Base-by-base conservation (phyloP, 2,329 filamentous ascomycete genomes). In the Hirsutella thompsonii region DNA sequence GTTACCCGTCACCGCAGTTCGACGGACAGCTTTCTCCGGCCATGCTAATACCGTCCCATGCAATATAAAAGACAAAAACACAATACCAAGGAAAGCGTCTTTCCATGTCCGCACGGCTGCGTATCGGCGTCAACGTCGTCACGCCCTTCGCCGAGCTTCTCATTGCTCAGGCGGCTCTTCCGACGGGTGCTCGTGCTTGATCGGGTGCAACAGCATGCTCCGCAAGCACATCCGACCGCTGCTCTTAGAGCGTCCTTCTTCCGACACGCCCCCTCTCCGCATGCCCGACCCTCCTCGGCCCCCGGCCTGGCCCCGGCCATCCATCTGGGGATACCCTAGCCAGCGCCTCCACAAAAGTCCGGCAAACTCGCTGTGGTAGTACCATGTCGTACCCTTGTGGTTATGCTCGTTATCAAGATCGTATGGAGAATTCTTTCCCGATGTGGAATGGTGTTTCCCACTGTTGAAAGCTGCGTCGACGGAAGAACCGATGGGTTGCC, bases 301-400 rank as follows among this genome's bases (percentile, higher is more conserved):
- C 26, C 23, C 23, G 23, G 23, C 23, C 23, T 11, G 6, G 23
- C 69, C 68, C 26, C 69, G 61, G 6, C 68, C 68, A 44, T 74
- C 70, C 51, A 63, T 58, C 53, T 76, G 70, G 14, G 69, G 61
- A 48, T 72, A 76, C 1, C 73, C 73, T 36, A 92, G 62, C 87
- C 87, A 94, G 36, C 84, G 69, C 39, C 82, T 71, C 75, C 86
- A 93, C 49, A 93, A 55, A n/a, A 81, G 74, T 4, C 80, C 74
- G 1, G 83, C 79, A 53, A 92, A 93, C 38, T 79, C 74, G 19
- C 79, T 79, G 51, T 87, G 83, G 60, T 87, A 93, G 60, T 90
- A 93, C 83, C 84, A 94, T 36, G 74, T 87, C 35, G 80, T 81
- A 13, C 86, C 84, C 51, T 76, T 76, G 64, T 90, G 87, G 59